Evolutionary conservation across 176 grass and related monocot genomes (phyloP), one percentile per base, ranked within the genome.

Genomic region (Oryza glumipatula): DNA sequence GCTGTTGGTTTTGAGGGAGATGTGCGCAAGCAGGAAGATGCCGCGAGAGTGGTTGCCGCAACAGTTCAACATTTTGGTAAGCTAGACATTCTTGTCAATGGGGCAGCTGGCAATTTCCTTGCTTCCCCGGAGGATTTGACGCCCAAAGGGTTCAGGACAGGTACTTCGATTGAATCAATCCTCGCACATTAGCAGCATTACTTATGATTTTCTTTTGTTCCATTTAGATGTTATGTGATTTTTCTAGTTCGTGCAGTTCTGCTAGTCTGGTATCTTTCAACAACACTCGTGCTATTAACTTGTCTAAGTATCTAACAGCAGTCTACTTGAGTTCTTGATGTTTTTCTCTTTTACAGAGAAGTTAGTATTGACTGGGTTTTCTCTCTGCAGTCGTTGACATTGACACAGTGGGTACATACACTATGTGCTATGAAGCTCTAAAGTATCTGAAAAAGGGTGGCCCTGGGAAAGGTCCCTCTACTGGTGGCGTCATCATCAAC

Each of bases 21-120:
- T 76, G 96, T 98, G 24, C 89, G 93, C 48, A 98, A 89, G 71
- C 87, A 90, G 70, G 91, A 92, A 74, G 96, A 95, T 92, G 93
- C 93, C 9, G 78, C 80, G 14, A 94, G 89, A 60, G 96, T 98
- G 72, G 48, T 98, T 0, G 84, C 89, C 21, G 79, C 83, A 22
- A 94, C 93, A 4, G 76, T 92, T 30, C 68, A 86, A 65, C 91
- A 90, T 78, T 95, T 98, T 2, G 93, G 91, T 48, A 93, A 68
- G 69, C 83, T 98, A 54, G 93, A 98, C 80, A 94, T 98, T 83
- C 96, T 98, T 65, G 81, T 98, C 67, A 98, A 98, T 15, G 96
- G 91, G 10, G 96, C 96, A 24, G 93, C 96, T 1, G 96, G 96
- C 48, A 98, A 98, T 87, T 98, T 98, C 86, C 93, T 98, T 76